These are phyloP conservation scores for Coleophoma crateriformis DNA, from an alignment of 2,329 filamentous ascomycete genomes.

Conservation along the genomic window DNA sequence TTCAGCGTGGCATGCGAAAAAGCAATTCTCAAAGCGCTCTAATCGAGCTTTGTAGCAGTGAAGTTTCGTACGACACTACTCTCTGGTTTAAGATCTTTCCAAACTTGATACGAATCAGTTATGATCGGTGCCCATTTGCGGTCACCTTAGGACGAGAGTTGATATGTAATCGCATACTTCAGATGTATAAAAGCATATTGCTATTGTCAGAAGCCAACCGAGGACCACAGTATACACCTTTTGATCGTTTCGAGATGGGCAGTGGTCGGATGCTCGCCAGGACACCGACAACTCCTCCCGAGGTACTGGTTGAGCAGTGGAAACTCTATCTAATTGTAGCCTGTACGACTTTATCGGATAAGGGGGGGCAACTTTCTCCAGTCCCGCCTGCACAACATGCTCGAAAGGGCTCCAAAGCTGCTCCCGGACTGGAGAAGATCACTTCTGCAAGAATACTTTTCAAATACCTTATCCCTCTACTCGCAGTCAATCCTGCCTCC, in stretches of 20 bases:
- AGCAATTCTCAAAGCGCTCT: conserved; percentile 79
- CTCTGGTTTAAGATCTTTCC: conserved; percentile 98
- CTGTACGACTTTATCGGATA: conserved; percentile 87
- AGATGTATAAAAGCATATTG: conserved; percentile 85
- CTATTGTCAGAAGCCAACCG: conserved; percentile 69
- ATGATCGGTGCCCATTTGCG: conserved; percentile 85
- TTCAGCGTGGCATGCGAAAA: conserved; percentile 85
- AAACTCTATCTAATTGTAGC: conserved; percentile 96
- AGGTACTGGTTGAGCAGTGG: conserved; percentile 93
- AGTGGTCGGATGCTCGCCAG: conserved; percentile 39
- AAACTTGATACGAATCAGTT: conserved; percentile 85
- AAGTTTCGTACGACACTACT: conserved; percentile 88
- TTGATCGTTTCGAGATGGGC: conserved; percentile 39
- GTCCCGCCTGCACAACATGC: conserved; percentile 63
- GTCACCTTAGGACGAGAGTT: conserved; percentile 87
- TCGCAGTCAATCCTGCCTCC: conserved; percentile 72
- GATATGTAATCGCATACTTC: conserved; percentile 84
- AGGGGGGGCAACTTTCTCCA: conserved; percentile 59
- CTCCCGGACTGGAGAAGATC: conserved; percentile 68
- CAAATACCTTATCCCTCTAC: conserved; percentile 81
- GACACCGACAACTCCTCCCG: conserved; percentile 68
- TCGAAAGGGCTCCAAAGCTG: conserved; percentile 72
- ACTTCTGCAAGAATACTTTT: conserved; percentile 86
- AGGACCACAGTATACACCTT: conserved; percentile 56
- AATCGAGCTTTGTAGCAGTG: conserved; percentile 91